Evolutionary conservation across 2,329 filamentous ascomycete genomes (phyloP).

Genomic region (Phoma sp.): DNA sequence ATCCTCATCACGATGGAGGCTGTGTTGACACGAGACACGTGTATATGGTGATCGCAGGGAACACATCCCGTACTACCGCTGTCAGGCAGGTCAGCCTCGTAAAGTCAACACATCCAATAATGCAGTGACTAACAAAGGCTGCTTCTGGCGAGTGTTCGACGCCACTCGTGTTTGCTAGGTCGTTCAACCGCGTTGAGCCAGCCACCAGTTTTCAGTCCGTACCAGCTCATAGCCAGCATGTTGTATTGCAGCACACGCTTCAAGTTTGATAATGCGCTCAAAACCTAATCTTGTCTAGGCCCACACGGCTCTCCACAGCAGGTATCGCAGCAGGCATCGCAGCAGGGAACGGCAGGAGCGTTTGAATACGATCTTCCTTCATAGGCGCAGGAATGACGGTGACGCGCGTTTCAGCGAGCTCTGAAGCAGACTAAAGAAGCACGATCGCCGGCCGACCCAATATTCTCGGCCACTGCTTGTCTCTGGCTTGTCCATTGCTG

Average conservation of each 20-base stretch:
- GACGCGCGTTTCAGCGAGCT: conserved; percentile 27
- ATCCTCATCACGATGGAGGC: conserved; percentile 11
- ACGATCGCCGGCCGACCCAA: conserved; percentile 18
- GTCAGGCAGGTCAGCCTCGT: conserved; percentile 2
- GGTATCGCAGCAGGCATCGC: conserved; percentile 8
- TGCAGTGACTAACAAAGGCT: conserved; percentile 12
- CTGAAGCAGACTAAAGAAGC: conserved; percentile 21
- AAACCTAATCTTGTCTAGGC: conserved; percentile 7
- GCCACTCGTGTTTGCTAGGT: conserved; percentile 12
- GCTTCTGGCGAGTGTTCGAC: conserved; percentile 6
- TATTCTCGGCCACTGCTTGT: conserved; percentile 22
- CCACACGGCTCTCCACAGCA: conserved; percentile 11
- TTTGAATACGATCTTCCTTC: conserved; percentile 23
- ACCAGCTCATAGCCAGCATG: neutral
- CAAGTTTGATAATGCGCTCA: conserved; percentile 1
- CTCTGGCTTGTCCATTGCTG: conserved; percentile 19
- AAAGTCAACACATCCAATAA: neutral
- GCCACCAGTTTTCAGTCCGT: conserved; percentile 3
- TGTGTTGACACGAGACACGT: conserved; percentile 13
- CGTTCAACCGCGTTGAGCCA: conserved; percentile 1
- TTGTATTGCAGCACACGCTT: neutral
- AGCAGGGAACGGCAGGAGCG: conserved; percentile 8
- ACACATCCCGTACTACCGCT: neutral
- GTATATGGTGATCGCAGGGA: conserved; percentile 3
- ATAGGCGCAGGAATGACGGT: conserved; percentile 10